These are phyloP conservation scores for Chlorociboria aeruginascens DNA, from an alignment of 495 filamentous ascomycete genomes.

Conservation along the genomic window DNA sequence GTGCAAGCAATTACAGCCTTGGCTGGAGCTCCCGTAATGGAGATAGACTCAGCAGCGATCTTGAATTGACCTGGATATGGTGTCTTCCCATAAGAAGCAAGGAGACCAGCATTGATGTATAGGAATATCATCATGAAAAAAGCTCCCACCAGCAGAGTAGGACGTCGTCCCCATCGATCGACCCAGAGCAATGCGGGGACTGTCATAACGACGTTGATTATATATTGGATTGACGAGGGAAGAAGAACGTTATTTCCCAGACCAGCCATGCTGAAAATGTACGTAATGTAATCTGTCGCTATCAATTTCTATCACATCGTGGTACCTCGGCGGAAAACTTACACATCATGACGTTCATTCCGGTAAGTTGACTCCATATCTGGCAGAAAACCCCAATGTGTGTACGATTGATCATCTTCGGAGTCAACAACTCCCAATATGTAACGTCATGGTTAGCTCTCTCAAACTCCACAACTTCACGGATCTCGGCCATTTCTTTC, in stretches of 20 bases:
- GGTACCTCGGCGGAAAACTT: slow-evolving; percentile 15
- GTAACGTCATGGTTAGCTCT: slow-evolving; percentile 45
- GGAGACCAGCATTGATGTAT: slow-evolving; percentile 57
- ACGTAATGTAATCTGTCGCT: slow-evolving; percentile 34
- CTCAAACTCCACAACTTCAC: slow-evolving; percentile 59
- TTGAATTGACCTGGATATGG: slow-evolving; percentile 27
- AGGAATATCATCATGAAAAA: slow-evolving; percentile 57
- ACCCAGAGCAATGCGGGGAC: slow-evolving; percentile 42
- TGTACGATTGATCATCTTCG: slow-evolving; percentile 63
- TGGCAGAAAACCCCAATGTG: slow-evolving; percentile 67
- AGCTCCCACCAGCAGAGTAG: slow-evolving; percentile 51
- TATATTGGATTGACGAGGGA: slow-evolving; percentile 62
- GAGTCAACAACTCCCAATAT: slow-evolving; percentile 57
- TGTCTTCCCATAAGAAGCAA: slow-evolving; percentile 31
- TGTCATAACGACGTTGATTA: slow-evolving; percentile 53
- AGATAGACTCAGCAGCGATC: slow-evolving; percentile 30
- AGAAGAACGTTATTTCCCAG: slow-evolving; percentile 47
- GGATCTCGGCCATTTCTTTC: slow-evolving; percentile 59
- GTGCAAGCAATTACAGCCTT: slow-evolving; percentile 66
- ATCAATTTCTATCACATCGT: slow-evolving; percentile 5
- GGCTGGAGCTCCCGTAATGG: slow-evolving; percentile 44
- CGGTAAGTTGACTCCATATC: slow-evolving; percentile 75
- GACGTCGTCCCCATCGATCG: slow-evolving; percentile 49
- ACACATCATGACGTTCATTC: slow-evolving; percentile 82
- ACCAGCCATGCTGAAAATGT: slow-evolving; percentile 65